Percentiles rank a stretch among this genome's conserved stretches.
These are phyloP conservation scores for Taxawa tesnikishii DNA, from an alignment of 2,329 filamentous ascomycete species.

Conservation along the genomic window DNA sequence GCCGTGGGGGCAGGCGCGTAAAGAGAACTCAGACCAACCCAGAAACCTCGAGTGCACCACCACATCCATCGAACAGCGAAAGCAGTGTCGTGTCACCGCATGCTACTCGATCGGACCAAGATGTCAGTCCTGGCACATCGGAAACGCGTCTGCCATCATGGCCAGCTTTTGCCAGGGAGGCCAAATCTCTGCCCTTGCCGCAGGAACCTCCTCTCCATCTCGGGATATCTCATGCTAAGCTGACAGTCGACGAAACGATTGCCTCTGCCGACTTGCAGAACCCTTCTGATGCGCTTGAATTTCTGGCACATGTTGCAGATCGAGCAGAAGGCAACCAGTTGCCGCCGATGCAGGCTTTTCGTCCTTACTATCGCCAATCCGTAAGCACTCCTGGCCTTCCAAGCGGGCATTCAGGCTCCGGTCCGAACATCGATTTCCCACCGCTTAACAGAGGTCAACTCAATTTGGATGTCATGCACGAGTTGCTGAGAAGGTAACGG, in stretches of 20 bases:
- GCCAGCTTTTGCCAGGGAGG: not conserved
- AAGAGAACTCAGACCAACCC: slow-evolving; percentile 14
- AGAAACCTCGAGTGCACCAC: not conserved
- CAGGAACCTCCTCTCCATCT: slow-evolving; percentile 1
- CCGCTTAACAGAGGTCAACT: slow-evolving; percentile 16
- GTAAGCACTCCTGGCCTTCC: not conserved
- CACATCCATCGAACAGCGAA: not conserved
- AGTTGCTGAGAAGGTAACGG: slow-evolving; percentile 10
- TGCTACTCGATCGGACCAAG: not conserved
- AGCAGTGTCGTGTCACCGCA: not conserved
- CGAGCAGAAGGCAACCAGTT: slow-evolving; percentile 16
- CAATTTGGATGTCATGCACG: slow-evolving; percentile 16
- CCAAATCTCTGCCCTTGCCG: not conserved
- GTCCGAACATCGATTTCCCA: slow-evolving; percentile 10
- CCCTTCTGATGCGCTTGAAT: slow-evolving; percentile 20
- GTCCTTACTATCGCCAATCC: not conserved
- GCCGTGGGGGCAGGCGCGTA: slow-evolving; percentile 17
- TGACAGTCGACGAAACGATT: slow-evolving; percentile 17
- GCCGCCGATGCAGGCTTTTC: slow-evolving; percentile 16
- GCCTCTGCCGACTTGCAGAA: slow-evolving; percentile 20
- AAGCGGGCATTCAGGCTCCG: not conserved
- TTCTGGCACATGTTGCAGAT: slow-evolving; percentile 20
- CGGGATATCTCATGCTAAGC: not conserved
- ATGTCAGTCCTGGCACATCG: not conserved
- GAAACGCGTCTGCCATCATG: slow-evolving; percentile 3